These are phyloP conservation scores for Zygnema cylindricum DNA, from an alignment of 139 green algal species.

Conservation along the genomic window DNA sequence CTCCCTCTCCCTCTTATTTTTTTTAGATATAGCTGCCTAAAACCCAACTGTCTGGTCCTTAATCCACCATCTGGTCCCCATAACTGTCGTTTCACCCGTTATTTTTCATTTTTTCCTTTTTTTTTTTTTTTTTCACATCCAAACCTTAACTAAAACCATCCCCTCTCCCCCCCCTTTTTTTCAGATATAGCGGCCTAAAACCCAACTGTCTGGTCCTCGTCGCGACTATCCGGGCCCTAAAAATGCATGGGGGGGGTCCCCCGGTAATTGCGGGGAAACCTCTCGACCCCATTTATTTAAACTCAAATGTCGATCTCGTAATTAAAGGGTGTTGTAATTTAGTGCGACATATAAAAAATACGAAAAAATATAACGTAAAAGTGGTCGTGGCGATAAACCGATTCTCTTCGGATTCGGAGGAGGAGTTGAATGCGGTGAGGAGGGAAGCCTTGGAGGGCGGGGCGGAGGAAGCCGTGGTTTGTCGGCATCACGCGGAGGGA, in stretches of 20 bases:
- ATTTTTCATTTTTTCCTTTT: neutral
- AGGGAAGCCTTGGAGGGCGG: constrained; percentile 69
- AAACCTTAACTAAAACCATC: neutral
- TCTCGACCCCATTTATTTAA: constrained; percentile 89
- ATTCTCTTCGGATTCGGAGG: constrained; percentile 65
- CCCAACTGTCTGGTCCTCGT: constrained; percentile 87
- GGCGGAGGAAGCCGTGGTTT: constrained; percentile 83
- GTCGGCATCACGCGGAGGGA: constrained; percentile 86
- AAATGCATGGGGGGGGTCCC: constrained; percentile 76
- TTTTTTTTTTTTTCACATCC: neutral
- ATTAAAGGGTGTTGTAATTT: constrained; percentile 60
- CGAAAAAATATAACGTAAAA: constrained; percentile 82
- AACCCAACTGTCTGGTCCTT: constrained; percentile 81
- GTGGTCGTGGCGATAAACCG: constrained; percentile 95
- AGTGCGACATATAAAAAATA: constrained; percentile 88
- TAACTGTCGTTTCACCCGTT: constrained; percentile 69
- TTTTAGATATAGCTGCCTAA: constrained; percentile 69
- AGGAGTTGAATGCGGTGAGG: constrained; percentile 75
- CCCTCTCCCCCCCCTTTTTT: neutral
- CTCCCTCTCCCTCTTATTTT: neutral
- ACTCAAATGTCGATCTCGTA: constrained; percentile 88
- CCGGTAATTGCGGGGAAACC: constrained; percentile 76
- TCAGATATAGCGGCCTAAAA: constrained; percentile 70
- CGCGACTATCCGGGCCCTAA: constrained; percentile 93
- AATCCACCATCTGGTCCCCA: constrained; percentile 93